These are phyloP conservation scores for Talaromyces stipitatus DNA, from an alignment of 495 filamentous ascomycete species.

Conservation along the genomic window DNA sequence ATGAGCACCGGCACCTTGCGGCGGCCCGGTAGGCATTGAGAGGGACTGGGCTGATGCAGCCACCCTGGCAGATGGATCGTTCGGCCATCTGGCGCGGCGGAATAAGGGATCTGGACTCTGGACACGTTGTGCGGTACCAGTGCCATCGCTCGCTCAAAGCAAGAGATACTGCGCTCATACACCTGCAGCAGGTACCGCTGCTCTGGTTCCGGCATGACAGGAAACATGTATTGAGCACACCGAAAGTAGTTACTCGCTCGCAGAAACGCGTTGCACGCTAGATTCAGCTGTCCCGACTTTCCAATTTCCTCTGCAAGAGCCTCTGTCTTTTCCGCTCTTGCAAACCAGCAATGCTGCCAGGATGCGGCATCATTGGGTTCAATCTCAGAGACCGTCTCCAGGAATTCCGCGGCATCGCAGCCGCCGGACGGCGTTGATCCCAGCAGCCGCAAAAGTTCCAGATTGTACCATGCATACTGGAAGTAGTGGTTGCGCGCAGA, in stretches of 20 bases:
- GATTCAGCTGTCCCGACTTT: conserved; percentile 11
- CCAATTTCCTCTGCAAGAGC: conserved; percentile 21
- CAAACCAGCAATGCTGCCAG: conserved; percentile 30
- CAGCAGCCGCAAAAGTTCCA: conserved; percentile 38
- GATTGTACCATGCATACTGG: conserved; percentile 31
- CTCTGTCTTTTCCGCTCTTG: conserved; percentile 20
- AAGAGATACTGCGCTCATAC: conserved; percentile 9
- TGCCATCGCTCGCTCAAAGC: conserved; percentile 14
- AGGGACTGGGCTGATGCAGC: conserved; percentile 38
- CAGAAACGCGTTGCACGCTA: conserved; percentile 24
- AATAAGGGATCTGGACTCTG: conserved; percentile 32
- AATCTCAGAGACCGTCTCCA: conserved; percentile 28
- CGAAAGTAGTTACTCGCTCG: conserved; percentile 36
- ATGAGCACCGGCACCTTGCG: conserved; percentile 34
- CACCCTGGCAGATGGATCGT: conserved; percentile 23
- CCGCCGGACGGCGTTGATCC: conserved; percentile 25
- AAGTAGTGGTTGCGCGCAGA: too few species aligned
- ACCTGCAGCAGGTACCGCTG: conserved; percentile 13
- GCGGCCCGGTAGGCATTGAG: background rate
- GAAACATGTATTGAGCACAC: conserved; percentile 26
- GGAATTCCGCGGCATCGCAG: conserved; percentile 31
- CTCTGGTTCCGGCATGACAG: background rate
- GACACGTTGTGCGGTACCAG: conserved; percentile 14
- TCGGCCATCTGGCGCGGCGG: too few species aligned
- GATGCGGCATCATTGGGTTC: background rate